Evolutionary conservation across 805 yeast genomes (phyloP), one percentile per base, ranked within the genome.

Genomic region (Candida piceae): DNA sequence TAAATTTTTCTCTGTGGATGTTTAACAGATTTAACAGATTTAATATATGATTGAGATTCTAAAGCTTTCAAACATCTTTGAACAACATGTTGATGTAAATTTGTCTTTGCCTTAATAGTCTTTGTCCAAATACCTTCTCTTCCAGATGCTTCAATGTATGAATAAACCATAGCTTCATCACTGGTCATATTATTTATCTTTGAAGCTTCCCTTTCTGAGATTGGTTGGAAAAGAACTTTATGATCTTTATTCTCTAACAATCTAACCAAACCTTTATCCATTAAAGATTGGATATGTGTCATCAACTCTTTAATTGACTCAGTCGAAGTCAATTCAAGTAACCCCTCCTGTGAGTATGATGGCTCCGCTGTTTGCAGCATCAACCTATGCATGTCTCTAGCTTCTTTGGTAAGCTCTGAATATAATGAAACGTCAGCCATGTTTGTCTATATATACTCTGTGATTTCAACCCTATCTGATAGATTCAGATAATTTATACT

Each of bases 71-170:
- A 66, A 53, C 95, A 84, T 55, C 94, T 72, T 31, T 74, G 69
- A 9, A 89, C 95, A n/a, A 89, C 82, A 56, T 86, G 94, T 52
- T 87, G 95, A 58, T 89, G 96, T 42, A 89, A 64, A 52, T 88
- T 88, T 11, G 96, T 84, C 53, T 82, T 80, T 9, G 89, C 86
- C 55, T 85, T 85, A 49, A 89, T 76, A 7, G 95, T 85, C 62
- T 86, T 87, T 10, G 95, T 84, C 97, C 97, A 89, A 36, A 89
- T 87, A 31, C 97, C 97, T 62, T 89, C 97, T 59, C 97, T 70
- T 4, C 93, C 95, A 7, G 94, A 75, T 0, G 95, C 94, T 53
- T 86, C 95, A 45, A 90, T 90, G 53, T 88, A 82, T 1, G 93
- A 80, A 57, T 90, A 90, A 19, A 90, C 83, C 75, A 90, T 76